Base-by-base conservation (phyloP, 176 grass and related monocot genomes). In the Echinochloa phyllopogon region DNA sequence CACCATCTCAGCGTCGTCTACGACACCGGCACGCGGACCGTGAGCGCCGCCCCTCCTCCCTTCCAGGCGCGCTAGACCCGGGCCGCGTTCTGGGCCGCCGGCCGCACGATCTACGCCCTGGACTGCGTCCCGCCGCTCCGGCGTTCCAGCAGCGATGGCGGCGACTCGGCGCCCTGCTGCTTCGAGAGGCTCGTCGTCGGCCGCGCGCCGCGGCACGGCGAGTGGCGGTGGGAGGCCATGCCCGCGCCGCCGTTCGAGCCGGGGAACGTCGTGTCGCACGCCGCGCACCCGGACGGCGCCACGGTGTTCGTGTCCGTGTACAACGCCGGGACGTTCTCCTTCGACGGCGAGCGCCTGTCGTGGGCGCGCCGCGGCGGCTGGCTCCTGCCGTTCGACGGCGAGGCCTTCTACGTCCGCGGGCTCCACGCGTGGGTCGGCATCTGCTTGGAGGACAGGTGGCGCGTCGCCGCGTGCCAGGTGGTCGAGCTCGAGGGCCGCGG, bases 161-260 rank as follows among this genome's bases (percentile, higher is more conserved):
- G 33, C 33, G 6, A 3, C 2, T 23, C 2, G 16, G 52, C 4
- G 16, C 17, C 52, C 3, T 0, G 1, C 71, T 33, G 27, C 16
- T 10, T 61, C 38, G n/a, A 75, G n/a, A 60, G 8, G n/a, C 75
- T 77, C 23, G 75, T 33, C 29, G 29, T 33, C 1, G 29, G 75
- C 41, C 21, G 39, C 11, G 21, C 14, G 55, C 75, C 75, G 1
- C 21, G 39, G 17, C 55, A 24, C 6, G 55, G 55, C 8, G 12
- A 25, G 44, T 77, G 75, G 75, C 42, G 23, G 45, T 65, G 77
- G 77, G 77, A 79, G n/a, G 5, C 60, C 12, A 24, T 79, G 2
- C 77, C 25, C 9, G 15, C 60, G 24, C 60, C 60, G 25, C 60
- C 60, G 43, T 38, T 65, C 44, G 49, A 51, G 13, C 49, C 3